Percentiles rank a stretch among this genome's conserved stretches.
These are phyloP conservation scores for Rhodotorula paludigena DNA, from an alignment of 768 basidiomycete species.

Conservation along the genomic window DNA sequence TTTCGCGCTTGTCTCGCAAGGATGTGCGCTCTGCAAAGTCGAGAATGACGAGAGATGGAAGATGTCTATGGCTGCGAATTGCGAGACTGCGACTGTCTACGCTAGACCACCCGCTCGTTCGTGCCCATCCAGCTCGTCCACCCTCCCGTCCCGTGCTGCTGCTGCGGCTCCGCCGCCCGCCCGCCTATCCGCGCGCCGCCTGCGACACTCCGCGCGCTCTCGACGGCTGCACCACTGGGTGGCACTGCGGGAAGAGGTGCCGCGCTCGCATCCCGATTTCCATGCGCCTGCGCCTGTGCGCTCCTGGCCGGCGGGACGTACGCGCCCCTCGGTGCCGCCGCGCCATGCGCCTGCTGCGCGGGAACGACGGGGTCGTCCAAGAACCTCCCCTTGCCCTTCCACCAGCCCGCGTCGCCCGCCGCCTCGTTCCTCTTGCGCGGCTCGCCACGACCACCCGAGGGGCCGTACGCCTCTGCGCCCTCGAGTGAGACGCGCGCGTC, in stretches of 20 bases:
- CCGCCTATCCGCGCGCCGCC: not conserved
- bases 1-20: not conserved
- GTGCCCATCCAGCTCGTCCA: not conserved
- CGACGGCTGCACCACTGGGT: too few species aligned
- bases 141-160: not conserved
- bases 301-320: not conserved
- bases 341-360: not conserved
- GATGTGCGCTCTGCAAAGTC: not conserved
- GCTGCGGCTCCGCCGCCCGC: not conserved
- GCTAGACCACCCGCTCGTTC: slow-evolving; percentile 11
- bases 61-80: not conserved
- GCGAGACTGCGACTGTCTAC: not conserved
- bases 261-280: not conserved
- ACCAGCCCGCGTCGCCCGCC: not conserved
- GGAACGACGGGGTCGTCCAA: slow-evolving; percentile 9
- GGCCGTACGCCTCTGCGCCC: not conserved
- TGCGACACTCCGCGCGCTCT: too few species aligned
- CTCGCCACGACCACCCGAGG: not conserved
- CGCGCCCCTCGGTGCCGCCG: not conserved
- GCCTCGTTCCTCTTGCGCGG: not conserved
- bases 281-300: not conserved
- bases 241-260: too few species aligned
- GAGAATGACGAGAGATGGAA: not conserved
- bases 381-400: slow-evolving; percentile 13
- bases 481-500: slow-evolving; percentile 1